These are phyloP conservation scores for Schwanniomyces pseudopolymorphus DNA, from an alignment of 805 yeast species.

Conservation along the genomic window DNA sequence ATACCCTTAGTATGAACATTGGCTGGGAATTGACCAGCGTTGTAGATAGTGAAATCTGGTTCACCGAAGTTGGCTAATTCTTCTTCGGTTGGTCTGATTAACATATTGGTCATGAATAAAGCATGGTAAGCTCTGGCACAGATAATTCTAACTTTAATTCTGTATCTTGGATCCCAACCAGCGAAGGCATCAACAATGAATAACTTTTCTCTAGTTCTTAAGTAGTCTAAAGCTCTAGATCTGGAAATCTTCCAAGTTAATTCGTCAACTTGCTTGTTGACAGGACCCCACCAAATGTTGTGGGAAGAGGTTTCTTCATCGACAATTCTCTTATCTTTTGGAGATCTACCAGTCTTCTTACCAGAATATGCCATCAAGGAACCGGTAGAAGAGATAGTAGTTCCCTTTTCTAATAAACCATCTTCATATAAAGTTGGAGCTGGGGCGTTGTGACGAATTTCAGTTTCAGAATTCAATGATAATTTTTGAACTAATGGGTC, in stretches of 20 bases:
- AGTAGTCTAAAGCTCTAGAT: constrained; percentile 94
- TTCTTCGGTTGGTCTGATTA: constrained; percentile 90
- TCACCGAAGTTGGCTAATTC: constrained; percentile 89
- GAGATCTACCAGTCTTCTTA: constrained; percentile 95
- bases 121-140: constrained; percentile 99
- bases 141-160: constrained; percentile 91
- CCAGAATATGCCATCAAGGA: constrained; percentile 96
- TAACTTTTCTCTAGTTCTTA: constrained; percentile 91
- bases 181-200: constrained; percentile 96
- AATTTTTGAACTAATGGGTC: constrained; percentile 44
- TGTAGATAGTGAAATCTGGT: constrained; percentile 97
- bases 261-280: constrained; percentile 90
- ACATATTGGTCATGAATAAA: constrained; percentile 95
- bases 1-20: constrained; percentile 94
- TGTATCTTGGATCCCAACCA: constrained; percentile 98
- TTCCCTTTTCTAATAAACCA: constrained; percentile 84
- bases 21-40: constrained; percentile 99
- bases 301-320: constrained; percentile 85
- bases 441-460: constrained; percentile 86
- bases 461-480: constrained; percentile 57
- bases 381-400: constrained; percentile 89
- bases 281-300: constrained; percentile 99
- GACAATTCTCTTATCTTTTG: constrained; percentile 96
- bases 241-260: constrained; percentile 94
- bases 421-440: constrained; percentile 93